A percentile compares a stretch with the other conserved stretches of the same genome.
Conservation (phyloP, 441 rosid species). For the Erysimum cheiri region DNA sequence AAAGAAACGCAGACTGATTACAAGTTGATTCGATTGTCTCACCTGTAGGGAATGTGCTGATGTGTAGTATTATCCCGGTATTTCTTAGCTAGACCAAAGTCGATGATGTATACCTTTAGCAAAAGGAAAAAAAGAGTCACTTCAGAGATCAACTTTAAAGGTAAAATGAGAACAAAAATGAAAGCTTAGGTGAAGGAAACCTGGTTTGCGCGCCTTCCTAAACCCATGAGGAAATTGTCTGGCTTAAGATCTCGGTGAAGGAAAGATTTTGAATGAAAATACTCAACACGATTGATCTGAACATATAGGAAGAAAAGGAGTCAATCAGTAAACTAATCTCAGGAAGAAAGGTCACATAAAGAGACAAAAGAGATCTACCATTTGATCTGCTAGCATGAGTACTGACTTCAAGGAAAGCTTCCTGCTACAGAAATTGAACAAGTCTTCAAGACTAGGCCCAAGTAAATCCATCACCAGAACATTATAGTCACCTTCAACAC, state of each 20-base stretch:
- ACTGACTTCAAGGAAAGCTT: slow-evolving; percentile 93
- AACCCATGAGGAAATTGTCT: slow-evolving; percentile 97
- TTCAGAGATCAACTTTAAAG: neutral
- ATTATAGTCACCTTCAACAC: slow-evolving; percentile 95
- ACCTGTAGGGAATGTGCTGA: slow-evolving; percentile 98
- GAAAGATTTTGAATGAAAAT: slow-evolving; percentile 90
- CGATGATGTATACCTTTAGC: slow-evolving; percentile 83
- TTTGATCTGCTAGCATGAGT: slow-evolving; percentile 98
- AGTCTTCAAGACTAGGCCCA: slow-evolving; percentile 98
- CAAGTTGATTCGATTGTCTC: slow-evolving; percentile 1
- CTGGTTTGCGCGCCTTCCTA: slow-evolving; percentile 99
- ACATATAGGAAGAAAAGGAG: neutral
- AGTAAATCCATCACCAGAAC: slow-evolving; percentile 96
- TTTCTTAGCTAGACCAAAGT: slow-evolving; percentile 98
- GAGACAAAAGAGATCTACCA: slow-evolving; percentile 54
- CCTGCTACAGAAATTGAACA: slow-evolving; percentile 94
- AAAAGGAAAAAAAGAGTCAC: neutral
- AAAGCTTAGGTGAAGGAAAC: slow-evolving; percentile 44
- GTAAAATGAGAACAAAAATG: neutral
- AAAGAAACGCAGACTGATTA: neutral
- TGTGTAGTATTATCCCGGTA: slow-evolving; percentile 89
- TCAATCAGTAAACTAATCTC: slow-evolving; percentile 23
- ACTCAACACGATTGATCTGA: slow-evolving; percentile 95
- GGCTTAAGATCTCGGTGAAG: slow-evolving; percentile 99
- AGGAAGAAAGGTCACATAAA: neutral